Conservation (phyloP, 345 rosid genomes). For the Ailanthus altissimus region DNA sequence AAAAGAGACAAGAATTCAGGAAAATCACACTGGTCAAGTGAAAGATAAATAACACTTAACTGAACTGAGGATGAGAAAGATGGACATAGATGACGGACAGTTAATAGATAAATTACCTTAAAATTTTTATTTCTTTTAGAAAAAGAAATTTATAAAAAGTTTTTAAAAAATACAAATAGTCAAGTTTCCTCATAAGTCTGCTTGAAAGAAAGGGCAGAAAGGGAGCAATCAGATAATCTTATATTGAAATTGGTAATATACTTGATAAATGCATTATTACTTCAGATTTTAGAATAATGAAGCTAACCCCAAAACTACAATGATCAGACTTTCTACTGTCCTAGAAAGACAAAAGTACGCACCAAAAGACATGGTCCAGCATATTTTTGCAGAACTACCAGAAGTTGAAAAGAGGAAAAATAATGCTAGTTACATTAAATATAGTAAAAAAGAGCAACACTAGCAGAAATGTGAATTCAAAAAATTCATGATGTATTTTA, state of each 20-base stretch:
- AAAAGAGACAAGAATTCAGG: not conserved
- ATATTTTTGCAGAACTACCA: slow-evolving; percentile 7
- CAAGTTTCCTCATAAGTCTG: too few species aligned
- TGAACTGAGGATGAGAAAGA: not conserved
- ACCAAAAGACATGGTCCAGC: not conserved
- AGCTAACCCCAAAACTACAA: not conserved
- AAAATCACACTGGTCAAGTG: not conserved
- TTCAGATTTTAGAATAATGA: not conserved
- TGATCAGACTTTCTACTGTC: not conserved
- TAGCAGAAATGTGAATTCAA: slow-evolving; percentile 10
- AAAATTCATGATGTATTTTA: slow-evolving; percentile 11
- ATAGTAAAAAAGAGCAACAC: not conserved
- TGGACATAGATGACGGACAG: not conserved
- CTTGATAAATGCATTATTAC: not conserved
- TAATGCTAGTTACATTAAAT: not conserved
- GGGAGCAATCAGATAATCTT: not conserved
- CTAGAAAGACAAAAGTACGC: not conserved
- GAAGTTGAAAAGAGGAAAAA: slow-evolving; percentile 6
- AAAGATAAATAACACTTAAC: not conserved
- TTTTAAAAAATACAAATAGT: not conserved
- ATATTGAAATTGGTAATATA: not conserved
- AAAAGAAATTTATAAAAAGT: too few species aligned
- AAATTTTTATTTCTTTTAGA: too few species aligned
- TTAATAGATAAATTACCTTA: not conserved
- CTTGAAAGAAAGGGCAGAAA: too few species aligned